Evolutionary conservation across 2,329 filamentous ascomycete species (phyloP), one percentile per base, ranked within the genome.

Genomic region (Herpotrichia juniperi): DNA sequence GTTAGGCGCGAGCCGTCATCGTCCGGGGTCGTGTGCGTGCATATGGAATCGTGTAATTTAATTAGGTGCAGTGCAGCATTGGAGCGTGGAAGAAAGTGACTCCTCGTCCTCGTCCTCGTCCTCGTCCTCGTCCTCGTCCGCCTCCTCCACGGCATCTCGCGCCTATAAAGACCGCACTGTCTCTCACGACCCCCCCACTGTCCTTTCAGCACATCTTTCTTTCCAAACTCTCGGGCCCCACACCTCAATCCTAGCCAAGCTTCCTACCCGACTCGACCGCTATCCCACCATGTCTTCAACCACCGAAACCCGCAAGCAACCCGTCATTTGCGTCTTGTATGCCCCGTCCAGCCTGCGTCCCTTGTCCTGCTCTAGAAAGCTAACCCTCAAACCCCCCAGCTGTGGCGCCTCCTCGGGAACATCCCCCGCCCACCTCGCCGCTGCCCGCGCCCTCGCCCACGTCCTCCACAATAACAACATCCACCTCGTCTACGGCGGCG

Each of bases 401-500:
- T 97, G 94, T 79, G 94, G 93, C 69, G 86, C 94, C 46, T 88
- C 85, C 8, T 74, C 83, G 14, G 94, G 94, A 44, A 86, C 81
- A 46, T 88, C 85, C 56, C 87, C 90, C 12, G 82, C 81, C 4
- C 91, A 97, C 74, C 76, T 96, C 66, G 86, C 87, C 71, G 87
- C 91, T 7, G 94, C 94, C 2, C 87, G 88, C 32, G 77, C 84
- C 25, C 86, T 97, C 12, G 93, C 88, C 48, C 79, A 79, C 28
- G 80, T 82, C 59, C 88, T 97, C 77, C 88, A 92, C 70, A 81
- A 83, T 45, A 83, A 89, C 68, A 87, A 90, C 72, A 91, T 96
- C 66, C 83, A 84, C 9, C 85, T 99, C 37, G 92, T 97, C 59
- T 99, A 97, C 75, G 94, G 94, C 62, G 94, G 94, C 62, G 94